phyloP scores from a whole-genome alignment of 495 filamentous ascomycete species.

The Eremomyces bilateralis region DNA sequence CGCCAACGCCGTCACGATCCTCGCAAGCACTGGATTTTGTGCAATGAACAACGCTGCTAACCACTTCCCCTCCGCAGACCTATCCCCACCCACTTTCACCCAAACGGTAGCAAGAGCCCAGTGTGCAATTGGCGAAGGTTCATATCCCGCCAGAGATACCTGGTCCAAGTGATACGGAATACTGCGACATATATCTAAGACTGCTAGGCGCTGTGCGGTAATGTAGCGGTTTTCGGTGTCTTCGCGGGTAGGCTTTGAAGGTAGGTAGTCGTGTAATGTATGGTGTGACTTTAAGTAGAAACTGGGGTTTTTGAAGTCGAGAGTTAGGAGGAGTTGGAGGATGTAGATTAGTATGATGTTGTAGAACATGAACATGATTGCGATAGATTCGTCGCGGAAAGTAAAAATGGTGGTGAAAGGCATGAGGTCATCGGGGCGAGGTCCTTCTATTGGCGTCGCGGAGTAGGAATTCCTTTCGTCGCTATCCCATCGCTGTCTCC shows the following conservation, averaged over 20 bases:
- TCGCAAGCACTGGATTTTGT: too few species aligned
- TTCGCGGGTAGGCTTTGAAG: background rate
- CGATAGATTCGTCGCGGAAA: constrained; percentile 1
- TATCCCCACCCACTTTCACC: background rate
- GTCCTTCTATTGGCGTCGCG: background rate
- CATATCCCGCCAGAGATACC: background rate
- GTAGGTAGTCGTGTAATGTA: background rate
- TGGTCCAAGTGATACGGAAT: background rate
- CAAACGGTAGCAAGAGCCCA: constrained; percentile 3
- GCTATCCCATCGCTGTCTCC: background rate
- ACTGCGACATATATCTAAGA: background rate
- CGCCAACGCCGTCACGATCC: too few species aligned
- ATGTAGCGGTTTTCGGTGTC: background rate
- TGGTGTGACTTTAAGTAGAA: background rate
- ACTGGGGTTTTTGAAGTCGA: background rate
- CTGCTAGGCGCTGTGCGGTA: background rate
- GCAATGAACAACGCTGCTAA: too few species aligned
- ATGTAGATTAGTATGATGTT: constrained; percentile 5
- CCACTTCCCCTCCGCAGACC: background rate
- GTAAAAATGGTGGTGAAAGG: background rate
- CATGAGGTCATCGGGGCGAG: too few species aligned
- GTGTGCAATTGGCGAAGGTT: background rate
- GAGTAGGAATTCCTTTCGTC: background rate
- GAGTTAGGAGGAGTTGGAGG: constrained; percentile 1
- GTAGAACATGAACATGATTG: constrained; percentile 5